Evolutionary conservation across 371 early-diverging fungal species (phyloP), one percentile per base, ranked within the genome.

Genomic region (Scutellospora calospora): DNA sequence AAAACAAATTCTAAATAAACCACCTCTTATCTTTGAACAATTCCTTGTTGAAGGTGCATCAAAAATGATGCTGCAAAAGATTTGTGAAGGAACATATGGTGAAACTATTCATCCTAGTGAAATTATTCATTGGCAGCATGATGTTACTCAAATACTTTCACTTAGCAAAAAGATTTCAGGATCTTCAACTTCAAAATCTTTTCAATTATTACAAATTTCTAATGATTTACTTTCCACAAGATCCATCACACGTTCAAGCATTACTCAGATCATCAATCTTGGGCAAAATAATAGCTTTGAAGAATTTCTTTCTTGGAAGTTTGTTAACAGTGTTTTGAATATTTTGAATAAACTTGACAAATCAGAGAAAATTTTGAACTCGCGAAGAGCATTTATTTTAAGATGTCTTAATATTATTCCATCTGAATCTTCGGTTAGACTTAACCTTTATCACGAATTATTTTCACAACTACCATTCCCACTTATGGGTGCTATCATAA

Each of bases 191-290:
- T 41, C 68, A 57, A 25, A 27, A 25, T 66, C 35, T 27, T 33
- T 79, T 41, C 69, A 55, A 41, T 11, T 79, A 35, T 41, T 79
- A 35, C 16, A 51, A 54, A 68, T 79, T 55, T 68, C 54, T 68
- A 38, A 79, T 79, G 79, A 79, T 79, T 22, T 79, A 25, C 18
- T 79, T 33, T n/a, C 52, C 9, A 68, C 69, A 33, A 66, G 54
- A 79, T 51, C 66, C 16, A 68, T 79, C 22, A 38, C 52, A 33
- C 51, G 65, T 31, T 18, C 12, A 18, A 20, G n/a, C 6, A 63
- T 78, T 11, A 65, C 20, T 9, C 62, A 27, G 9, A 62, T 78
- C 4, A 78, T 78, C 33, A 14, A 60, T 11, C 20, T 59, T 41
- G 55, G 57, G n/a, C 20, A n/a, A 22, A 76, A 76, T 60, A 25